A percentile compares a stretch with the other conserved stretches of the same genome.
phyloP scores from a whole-genome alignment of 73 alveolate species.

The Paraurostyla sp. region DNA sequence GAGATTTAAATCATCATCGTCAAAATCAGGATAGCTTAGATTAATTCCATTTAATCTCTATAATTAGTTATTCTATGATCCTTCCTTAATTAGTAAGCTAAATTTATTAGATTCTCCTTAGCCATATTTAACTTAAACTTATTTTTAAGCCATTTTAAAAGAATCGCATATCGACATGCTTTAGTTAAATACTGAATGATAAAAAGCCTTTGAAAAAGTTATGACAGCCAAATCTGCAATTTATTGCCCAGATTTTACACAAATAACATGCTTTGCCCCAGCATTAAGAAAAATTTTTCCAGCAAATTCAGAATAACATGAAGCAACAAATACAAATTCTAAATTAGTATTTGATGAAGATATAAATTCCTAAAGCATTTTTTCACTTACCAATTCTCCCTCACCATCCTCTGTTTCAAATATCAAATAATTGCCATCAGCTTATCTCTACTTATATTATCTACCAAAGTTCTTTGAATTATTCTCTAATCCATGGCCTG shows the following conservation, averaged over 20 bases:
- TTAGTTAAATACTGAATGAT: conserved; percentile 16
- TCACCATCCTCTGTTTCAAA: conserved; percentile 44
- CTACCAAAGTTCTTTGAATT: conserved; percentile 7
- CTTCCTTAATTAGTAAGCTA: neutral
- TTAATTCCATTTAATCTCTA: too few species aligned
- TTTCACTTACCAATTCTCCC: conserved; percentile 40
- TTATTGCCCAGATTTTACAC: conserved; percentile 32
- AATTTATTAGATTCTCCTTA: neutral
- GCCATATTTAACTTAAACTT: conserved; percentile 29
- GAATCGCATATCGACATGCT: conserved; percentile 53
- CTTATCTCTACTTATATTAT: neutral
- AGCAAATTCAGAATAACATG: conserved; percentile 55
- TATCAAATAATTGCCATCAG: conserved; percentile 40
- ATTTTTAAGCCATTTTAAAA: conserved; percentile 48
- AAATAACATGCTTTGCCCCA: conserved; percentile 65
- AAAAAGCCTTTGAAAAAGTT: conserved; percentile 52
- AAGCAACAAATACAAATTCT: conserved; percentile 56
- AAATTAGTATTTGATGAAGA: neutral
- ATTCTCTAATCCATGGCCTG: conserved; percentile 62
- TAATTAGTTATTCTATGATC: too few species aligned
- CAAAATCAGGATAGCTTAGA: neutral
- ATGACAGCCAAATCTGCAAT: conserved; percentile 50
- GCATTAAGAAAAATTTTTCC: conserved; percentile 59
- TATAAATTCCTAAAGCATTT: neutral
- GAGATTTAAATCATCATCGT: neutral